Conservation (phyloP, 1,284 basidiomycete genomes). For the Cutaneotrichosporon spelunceum region DNA sequence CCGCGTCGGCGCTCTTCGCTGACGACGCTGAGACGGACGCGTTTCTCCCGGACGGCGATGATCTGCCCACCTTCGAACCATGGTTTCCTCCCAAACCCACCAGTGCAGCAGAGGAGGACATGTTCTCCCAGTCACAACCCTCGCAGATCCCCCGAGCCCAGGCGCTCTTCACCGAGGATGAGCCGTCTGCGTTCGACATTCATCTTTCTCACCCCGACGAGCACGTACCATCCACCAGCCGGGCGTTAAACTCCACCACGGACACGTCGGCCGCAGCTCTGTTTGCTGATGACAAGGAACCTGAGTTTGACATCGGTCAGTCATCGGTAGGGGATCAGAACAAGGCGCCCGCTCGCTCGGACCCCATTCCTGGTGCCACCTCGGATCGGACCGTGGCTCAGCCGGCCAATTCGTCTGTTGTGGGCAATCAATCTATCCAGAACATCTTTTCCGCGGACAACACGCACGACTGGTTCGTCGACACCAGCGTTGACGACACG, state of each 20-base stretch:
- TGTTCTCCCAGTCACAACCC: not conserved
- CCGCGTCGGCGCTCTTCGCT: slow-evolving; percentile 10
- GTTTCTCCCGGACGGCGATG: slow-evolving; percentile 10
- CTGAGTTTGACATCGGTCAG: slow-evolving; percentile 19
- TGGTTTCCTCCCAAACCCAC: not conserved
- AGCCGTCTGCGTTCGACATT: slow-evolving; percentile 9
- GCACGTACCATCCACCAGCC: not conserved
- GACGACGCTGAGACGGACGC: slow-evolving; percentile 15
- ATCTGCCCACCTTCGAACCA: not conserved
- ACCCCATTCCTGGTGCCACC: slow-evolving; percentile 11
- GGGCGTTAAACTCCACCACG: not conserved
- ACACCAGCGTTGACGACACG: slow-evolving; percentile 38
- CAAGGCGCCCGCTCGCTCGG: not conserved
- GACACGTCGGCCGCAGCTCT: slow-evolving; percentile 16
- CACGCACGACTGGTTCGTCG: slow-evolving; percentile 38
- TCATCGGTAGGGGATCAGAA: not conserved
- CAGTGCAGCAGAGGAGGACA: not conserved
- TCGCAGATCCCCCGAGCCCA: not conserved
- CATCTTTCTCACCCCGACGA: not conserved
- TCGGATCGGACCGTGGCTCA: slow-evolving; percentile 1
- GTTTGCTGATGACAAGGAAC: slow-evolving; percentile 21
- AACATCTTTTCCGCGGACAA: slow-evolving; percentile 30
- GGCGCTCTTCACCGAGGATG: slow-evolving; percentile 8
- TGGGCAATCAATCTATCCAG: slow-evolving; percentile 27
- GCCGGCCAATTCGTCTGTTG: not conserved